Conservation (phyloP, 805 yeast species). For the Blastobotrys peoriensis region DNA sequence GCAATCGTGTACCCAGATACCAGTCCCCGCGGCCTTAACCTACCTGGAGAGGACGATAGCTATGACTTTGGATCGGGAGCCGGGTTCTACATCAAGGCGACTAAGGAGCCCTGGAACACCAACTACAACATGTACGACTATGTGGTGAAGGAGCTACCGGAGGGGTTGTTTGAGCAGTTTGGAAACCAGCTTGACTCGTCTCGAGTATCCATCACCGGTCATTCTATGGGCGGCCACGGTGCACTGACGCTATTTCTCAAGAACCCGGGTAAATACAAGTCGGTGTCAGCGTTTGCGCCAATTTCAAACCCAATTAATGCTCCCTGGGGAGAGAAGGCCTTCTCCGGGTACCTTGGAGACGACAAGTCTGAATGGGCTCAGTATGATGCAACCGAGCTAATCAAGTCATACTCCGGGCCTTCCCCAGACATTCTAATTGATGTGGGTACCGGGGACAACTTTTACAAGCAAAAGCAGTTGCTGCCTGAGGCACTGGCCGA, state of each 20-base stretch:
- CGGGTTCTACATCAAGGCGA: constrained; percentile 87
- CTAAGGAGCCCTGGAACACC: constrained; percentile 58
- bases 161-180: constrained; percentile 38
- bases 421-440: constrained; percentile 67
- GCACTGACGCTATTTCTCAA: constrained; percentile 66
- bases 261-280: constrained; percentile 65
- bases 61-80: constrained; percentile 96
- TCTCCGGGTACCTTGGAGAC: constrained; percentile 66
- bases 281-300: constrained; percentile 89
- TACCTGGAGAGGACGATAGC: constrained; percentile 72
- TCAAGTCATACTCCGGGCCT: constrained; percentile 51
- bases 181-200: constrained; percentile 44
- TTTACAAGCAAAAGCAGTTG: constrained; percentile 57
- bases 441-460: constrained; percentile 74
- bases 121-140: constrained; percentile 87
- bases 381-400: constrained; percentile 80
- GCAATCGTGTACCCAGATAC: constrained; percentile 94
- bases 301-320: constrained; percentile 70
- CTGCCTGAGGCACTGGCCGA: constrained; percentile 66
- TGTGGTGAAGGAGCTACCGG: constrained; percentile 66
- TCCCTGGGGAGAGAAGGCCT: constrained; percentile 88
- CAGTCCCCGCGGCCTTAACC: constrained; percentile 80
- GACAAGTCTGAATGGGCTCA: constrained; percentile 56
- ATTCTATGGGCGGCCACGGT: constrained; percentile 98
- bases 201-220: constrained; percentile 80